phyloP scores from a whole-genome alignment of 1,284 basidiomycete species.

The Pseudozyma sp. region DNA sequence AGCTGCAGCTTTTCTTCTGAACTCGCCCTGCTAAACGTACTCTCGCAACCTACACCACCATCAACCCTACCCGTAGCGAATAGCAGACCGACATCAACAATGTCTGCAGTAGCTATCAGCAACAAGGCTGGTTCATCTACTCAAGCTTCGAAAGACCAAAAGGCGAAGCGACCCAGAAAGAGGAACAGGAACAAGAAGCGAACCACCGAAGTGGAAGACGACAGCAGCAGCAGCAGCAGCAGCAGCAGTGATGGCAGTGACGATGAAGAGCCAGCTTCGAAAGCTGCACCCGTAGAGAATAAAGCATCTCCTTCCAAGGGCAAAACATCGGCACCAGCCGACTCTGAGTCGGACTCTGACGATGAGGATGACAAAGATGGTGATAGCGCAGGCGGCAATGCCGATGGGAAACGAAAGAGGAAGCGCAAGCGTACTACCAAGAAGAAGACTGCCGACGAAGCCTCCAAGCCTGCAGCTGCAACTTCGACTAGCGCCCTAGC shows the following conservation, averaged over 20 bases:
- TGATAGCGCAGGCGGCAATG: conserved; percentile 14
- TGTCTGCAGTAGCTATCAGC: conserved; percentile 5
- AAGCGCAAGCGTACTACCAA: conserved; percentile 45
- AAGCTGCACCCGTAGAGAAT: conserved; percentile 12
- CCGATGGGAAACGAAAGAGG: conserved; percentile 41
- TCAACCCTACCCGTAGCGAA: not conserved
- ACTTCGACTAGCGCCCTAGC: not conserved
- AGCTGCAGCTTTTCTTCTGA: conserved; percentile 1
- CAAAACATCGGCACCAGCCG: not conserved
- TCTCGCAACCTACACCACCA: not conserved
- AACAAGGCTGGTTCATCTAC: conserved; percentile 23
- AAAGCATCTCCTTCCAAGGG: not conserved
- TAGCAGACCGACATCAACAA: not conserved
- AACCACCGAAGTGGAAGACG: conserved; percentile 35
- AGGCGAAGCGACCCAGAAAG: conserved; percentile 32
- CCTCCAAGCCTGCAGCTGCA: not conserved
- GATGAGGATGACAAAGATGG: conserved; percentile 15
- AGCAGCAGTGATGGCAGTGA: conserved; percentile 26
- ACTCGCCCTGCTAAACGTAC: not conserved
- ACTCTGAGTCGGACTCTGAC: conserved; percentile 6
- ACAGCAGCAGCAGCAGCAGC: conserved; percentile 25
- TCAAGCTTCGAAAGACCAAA: conserved; percentile 25
- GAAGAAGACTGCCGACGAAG: conserved; percentile 13
- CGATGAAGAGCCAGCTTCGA: conserved; percentile 19
- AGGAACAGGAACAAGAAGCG: conserved; percentile 43